Conservation (phyloP, 441 rosid species). For the Caryocar brasiliense region DNA sequence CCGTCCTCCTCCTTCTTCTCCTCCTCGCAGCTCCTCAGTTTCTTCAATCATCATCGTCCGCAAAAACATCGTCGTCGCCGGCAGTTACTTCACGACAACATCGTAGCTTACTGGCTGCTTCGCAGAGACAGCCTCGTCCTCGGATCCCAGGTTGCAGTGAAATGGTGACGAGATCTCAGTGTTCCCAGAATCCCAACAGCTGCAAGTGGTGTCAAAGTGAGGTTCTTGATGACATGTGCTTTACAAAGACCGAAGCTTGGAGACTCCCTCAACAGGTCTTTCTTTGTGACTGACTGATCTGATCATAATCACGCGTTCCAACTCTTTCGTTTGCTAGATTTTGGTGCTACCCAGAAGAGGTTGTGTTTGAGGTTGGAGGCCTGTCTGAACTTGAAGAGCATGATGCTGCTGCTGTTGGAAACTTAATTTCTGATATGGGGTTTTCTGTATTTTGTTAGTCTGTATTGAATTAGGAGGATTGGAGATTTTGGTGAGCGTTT, state of each 20-base stretch:
- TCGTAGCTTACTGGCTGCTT: conserved; percentile 24
- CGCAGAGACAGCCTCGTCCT: conserved; percentile 19
- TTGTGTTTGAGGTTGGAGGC: no score
- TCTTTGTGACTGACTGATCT: conserved; percentile 41
- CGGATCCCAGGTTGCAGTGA: conserved; percentile 49
- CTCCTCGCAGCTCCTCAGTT: not conserved
- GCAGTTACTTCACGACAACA: conserved; percentile 6
- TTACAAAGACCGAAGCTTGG: conserved; percentile 53
- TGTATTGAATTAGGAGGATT: no score
- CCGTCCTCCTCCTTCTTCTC: not conserved
- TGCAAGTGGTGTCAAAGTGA: conserved; percentile 82
- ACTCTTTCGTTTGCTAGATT: not conserved
- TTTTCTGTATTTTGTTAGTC: no score
- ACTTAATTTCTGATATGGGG: no score
- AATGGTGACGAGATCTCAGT: conserved; percentile 54
- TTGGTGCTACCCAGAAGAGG: no score
- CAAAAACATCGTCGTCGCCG: not conserved
- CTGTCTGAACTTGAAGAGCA: no score
- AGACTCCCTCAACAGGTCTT: conserved; percentile 71
- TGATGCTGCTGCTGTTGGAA: no score
- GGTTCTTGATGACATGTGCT: conserved; percentile 73
- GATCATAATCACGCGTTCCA: conserved; percentile 8
- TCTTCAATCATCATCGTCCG: conserved; percentile 4
- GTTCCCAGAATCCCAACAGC: conserved; percentile 41
- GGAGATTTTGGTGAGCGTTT: no score